Percentiles rank a stretch among this genome's conserved stretches.
phyloP scores from a whole-genome alignment of 176 grass and related monocot species.

The Triticum turgidum region DNA sequence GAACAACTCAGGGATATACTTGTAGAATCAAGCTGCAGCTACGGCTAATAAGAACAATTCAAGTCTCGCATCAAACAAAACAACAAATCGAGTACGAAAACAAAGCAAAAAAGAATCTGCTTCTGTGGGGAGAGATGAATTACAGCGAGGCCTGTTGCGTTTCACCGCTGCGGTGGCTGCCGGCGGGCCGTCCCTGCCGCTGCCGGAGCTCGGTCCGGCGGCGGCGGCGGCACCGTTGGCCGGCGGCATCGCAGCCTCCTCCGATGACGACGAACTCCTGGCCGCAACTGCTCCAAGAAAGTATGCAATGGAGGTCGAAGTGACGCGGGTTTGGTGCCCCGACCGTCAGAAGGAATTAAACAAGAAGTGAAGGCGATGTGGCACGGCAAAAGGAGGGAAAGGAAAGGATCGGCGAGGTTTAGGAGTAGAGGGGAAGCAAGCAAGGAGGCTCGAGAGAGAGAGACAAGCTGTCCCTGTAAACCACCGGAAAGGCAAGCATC shows the following conservation, averaged over 20 bases:
- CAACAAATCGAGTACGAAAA: background rate
- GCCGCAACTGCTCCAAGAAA: conserved; percentile 12
- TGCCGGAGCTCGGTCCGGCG: background rate
- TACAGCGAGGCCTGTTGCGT: conserved; percentile 46
- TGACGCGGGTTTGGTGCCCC: background rate
- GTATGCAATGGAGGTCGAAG: background rate
- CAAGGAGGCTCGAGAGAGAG: background rate
- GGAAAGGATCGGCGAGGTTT: conserved; percentile 29
- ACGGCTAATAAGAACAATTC: background rate
- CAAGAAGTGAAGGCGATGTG: background rate
- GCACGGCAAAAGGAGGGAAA: conserved; percentile 15
- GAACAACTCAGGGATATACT: background rate
- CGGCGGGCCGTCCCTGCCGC: background rate
- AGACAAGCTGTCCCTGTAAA: conserved; percentile 23
- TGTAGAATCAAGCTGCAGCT: background rate
- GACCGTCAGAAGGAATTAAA: background rate
- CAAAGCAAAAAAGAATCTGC: background rate
- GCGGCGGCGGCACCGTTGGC: background rate
- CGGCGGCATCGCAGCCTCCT: background rate
- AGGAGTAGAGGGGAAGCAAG: conserved; percentile 46
- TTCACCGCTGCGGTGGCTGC: background rate
- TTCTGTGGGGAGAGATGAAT: conserved; percentile 32
- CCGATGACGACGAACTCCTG: background rate
- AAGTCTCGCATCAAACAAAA: background rate
- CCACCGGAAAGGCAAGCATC: conserved; percentile 49